These are phyloP conservation scores for Penicillium fimorum DNA, from an alignment of 495 filamentous ascomycete species.

Conservation along the genomic window DNA sequence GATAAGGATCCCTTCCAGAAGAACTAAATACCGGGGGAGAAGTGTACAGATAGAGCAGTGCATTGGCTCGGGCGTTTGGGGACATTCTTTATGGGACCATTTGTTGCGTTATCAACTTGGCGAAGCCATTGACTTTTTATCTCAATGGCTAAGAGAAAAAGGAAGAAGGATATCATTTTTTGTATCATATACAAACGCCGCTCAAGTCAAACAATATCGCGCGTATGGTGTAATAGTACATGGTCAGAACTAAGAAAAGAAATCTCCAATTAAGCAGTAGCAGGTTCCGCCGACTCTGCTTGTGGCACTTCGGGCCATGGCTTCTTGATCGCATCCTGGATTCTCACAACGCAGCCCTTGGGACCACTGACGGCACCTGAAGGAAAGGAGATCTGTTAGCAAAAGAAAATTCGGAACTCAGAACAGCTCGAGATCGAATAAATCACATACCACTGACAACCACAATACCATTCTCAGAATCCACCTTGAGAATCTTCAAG, in stretches of 20 bases:
- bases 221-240: conserved; percentile 46
- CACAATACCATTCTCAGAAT: conserved; percentile 79
- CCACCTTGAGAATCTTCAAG: conserved; percentile 81
- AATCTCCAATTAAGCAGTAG: conserved; percentile 30
- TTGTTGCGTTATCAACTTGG: conserved; percentile 1
- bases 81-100: conserved; percentile 11
- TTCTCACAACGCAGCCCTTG: conserved; percentile 74
- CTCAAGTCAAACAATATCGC: conserved; percentile 40
- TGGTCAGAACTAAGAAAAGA: conserved; percentile 19
- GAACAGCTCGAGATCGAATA: background rate
- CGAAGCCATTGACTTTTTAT: background rate
- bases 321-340: conserved; percentile 93
- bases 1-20: conserved; percentile 58
- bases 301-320: conserved; percentile 63
- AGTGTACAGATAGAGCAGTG: conserved; percentile 30
- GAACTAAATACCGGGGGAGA: conserved; percentile 12
- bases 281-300: conserved; percentile 40
- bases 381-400: conserved; percentile 13
- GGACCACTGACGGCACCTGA: conserved; percentile 77
- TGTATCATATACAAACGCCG: conserved; percentile 50
- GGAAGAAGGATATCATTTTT: conserved; percentile 45
- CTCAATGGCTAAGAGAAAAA: conserved; percentile 5
- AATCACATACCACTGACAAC: conserved; percentile 72
- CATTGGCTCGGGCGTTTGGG: conserved; percentile 32
- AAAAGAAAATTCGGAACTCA: background rate